Percentiles rank a stretch among this genome's conserved stretches.
Conservation (phyloP, 2,329 filamentous ascomycete species). For the Fusarium annulatum region DNA sequence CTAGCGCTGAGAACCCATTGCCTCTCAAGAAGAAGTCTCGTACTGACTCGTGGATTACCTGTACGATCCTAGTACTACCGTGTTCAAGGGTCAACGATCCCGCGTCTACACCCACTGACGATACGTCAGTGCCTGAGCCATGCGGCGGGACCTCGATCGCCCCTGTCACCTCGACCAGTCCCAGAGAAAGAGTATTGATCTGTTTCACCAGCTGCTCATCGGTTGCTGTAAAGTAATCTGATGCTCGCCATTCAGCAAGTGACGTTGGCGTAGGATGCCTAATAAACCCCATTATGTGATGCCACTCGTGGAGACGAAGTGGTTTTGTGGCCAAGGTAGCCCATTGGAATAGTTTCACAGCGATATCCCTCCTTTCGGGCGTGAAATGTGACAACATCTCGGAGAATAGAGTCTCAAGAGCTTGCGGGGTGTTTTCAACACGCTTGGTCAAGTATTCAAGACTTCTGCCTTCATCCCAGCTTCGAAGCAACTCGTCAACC, state of each 20-base stretch:
- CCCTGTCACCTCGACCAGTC: background rate
- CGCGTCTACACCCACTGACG: background rate
- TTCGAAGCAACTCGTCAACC: background rate
- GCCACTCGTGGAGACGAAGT: background rate
- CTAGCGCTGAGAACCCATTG: background rate
- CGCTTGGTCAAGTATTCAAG: background rate
- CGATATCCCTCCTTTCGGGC: rapidly evolving
- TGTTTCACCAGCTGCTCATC: background rate
- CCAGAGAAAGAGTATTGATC: background rate
- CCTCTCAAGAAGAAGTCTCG: background rate
- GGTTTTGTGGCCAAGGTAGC: background rate
- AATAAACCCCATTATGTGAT: background rate
- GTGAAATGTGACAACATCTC: background rate
- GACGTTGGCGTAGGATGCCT: background rate
- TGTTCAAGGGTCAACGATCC: background rate
- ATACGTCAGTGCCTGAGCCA: background rate
- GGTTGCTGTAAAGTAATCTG: background rate
- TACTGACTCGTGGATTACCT: background rate
- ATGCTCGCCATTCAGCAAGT: background rate
- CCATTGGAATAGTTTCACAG: background rate
- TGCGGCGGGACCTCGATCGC: background rate
- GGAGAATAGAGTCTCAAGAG: background rate
- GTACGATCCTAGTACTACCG: rapidly evolving
- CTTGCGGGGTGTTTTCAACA: background rate
- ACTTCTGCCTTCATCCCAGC: background rate